Conservation (phyloP, 2,329 filamentous ascomycete species). For the Bimuria novae-zelandiae region DNA sequence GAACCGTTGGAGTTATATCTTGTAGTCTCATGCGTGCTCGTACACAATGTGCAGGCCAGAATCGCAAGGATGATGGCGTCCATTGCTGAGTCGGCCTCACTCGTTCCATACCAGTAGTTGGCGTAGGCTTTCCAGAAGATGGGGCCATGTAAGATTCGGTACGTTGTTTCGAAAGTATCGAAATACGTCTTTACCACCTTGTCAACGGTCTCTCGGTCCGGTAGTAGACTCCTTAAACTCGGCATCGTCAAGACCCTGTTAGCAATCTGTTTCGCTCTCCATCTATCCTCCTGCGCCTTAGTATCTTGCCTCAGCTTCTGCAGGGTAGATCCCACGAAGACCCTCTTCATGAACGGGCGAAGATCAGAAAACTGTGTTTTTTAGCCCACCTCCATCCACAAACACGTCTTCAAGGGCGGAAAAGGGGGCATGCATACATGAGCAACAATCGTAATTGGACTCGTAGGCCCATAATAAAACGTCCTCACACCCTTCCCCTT, state of each 20-base stretch:
- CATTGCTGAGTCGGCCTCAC: conserved; percentile 28
- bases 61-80: conserved; percentile 47
- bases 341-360: conserved; percentile 28
- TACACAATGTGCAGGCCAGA: conserved; percentile 42
- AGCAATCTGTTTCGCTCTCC: conserved; percentile 4
- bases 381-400: background rate
- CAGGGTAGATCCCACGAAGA: conserved; percentile 27
- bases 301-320: conserved; percentile 27
- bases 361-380: conserved; percentile 36
- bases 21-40: conserved; percentile 29
- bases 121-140: conserved; percentile 55
- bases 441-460: conserved; percentile 32
- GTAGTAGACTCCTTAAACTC: conserved; percentile 33
- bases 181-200: conserved; percentile 52
- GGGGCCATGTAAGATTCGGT: conserved; percentile 57
- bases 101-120: conserved; percentile 50
- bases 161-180: conserved; percentile 53
- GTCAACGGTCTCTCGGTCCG: conserved; percentile 45
- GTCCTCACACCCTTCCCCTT: conserved; percentile 48
- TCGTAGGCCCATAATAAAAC: conserved; percentile 47
- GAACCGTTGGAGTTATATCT: conserved; percentile 47
- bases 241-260: conserved; percentile 15
- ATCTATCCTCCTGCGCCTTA: conserved; percentile 23
- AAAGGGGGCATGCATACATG: conserved; percentile 16
- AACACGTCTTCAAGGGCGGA: background rate